Evolutionary conservation across 305 asterid genomes (phyloP), one percentile per base, ranked within the genome.

Genomic region (Fraxinus ornus): DNA sequence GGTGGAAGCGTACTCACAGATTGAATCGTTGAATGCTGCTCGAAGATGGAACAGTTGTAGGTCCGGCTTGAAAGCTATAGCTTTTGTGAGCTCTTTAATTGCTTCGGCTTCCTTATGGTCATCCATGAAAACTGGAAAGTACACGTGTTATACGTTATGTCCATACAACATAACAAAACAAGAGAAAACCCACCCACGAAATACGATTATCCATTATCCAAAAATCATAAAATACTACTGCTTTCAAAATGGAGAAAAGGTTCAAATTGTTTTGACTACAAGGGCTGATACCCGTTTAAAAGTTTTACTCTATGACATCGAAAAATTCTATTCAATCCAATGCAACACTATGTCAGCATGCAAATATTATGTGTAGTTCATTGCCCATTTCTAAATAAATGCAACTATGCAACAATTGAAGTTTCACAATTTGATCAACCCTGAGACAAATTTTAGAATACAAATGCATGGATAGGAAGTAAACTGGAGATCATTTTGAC

Each of bases 61-160:
- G 80, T 96, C 99, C 2, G 91, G 94, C 87, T 92, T 94, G 92
- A 92, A 96, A 75, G 93, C 87, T 82, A 96, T 83, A 80, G 97
- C 98, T 86, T 85, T 93, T 7, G 94, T 82, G 22, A 96, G 97
- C 90, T 93, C 99, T 75, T 88, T 81, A 76, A 93, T 92, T 24
- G 99, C 99, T 82, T 92, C 95, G 0, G 88, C 89, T 90, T 94
- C 99, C 82, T 92, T 93, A 64, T 88, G 99, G 81, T 94, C 98
- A 82, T 96, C 99, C 99, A 96, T 96, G 82, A 93, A 81, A 71
- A 93, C 99, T 96, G 89, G 26, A 88, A 82, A 32, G 41, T 75
- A 79, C 4, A 21, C 9, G 47, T 1, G 3, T 21, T 22, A 60
- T 21, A 21, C 30, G 4, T 62, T 66, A 13, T 30, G 36, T 70